Conservation (phyloP, 1,139 yeast species). For the Petasospora rhodanensis region DNA sequence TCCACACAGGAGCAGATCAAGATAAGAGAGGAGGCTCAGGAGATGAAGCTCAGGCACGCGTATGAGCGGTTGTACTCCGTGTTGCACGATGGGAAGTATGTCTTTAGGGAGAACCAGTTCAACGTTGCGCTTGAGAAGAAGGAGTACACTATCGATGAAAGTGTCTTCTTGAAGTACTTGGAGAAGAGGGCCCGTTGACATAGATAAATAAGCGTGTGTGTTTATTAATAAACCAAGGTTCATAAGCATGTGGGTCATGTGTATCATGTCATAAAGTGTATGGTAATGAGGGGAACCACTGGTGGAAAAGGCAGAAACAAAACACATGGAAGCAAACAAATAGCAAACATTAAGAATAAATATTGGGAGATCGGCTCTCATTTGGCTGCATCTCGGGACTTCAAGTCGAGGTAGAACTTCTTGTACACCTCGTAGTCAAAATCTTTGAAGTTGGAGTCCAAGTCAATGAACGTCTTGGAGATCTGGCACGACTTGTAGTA, state of each 20-base stretch:
- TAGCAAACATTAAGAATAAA: too few relatives aligned
- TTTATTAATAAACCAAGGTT: neutral
- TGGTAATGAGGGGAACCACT: too few relatives aligned
- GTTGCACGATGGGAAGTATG: conserved; percentile 27
- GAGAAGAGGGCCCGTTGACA: neutral
- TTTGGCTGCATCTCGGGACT: conserved; percentile 8
- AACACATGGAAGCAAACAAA: neutral
- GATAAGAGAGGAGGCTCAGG: conserved; percentile 29
- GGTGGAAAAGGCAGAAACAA: neutral
- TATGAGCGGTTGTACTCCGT: conserved; percentile 32
- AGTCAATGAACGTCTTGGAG: conserved; percentile 55
- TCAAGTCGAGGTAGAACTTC: conserved; percentile 40
- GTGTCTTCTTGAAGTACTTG: conserved; percentile 14
- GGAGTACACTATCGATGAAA: conserved; percentile 25
- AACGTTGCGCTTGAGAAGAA: conserved; percentile 26
- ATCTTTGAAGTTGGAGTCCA: conserved; percentile 58
- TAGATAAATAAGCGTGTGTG: neutral
- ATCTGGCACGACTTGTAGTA: conserved; percentile 61
- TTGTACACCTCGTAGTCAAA: conserved; percentile 50
- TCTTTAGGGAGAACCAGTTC: conserved; percentile 29
- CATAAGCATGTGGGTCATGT: neutral
- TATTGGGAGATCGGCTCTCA: too few relatives aligned
- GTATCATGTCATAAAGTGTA: too few relatives aligned
- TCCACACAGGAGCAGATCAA: conserved; percentile 46
- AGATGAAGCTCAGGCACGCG: conserved; percentile 32